Base-by-base conservation (phyloP, 441 rosid genomes). In the Eutrema salsugineum region DNA sequence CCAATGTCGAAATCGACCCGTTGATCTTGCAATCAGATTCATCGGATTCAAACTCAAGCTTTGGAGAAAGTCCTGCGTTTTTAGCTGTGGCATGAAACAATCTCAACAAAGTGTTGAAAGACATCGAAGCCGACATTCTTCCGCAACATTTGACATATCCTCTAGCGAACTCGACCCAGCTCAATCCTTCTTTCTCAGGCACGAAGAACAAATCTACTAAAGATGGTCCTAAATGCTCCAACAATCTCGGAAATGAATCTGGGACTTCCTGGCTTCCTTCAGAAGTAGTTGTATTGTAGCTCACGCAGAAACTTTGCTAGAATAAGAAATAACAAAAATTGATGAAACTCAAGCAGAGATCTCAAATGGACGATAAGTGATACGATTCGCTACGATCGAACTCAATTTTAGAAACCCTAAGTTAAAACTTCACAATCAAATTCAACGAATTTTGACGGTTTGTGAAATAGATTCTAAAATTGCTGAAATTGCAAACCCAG, bases 71-170 rank as follows among this genome's bases (percentile, higher is more conserved):
- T 8, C 92, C 96, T 0, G 86, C 79, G 55, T 78, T 85, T 61
- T 61, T 70, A 43, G 69, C 65, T 3, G 86, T 67, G 40, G 65
- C 35, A 12, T 77, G 51, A 28, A 81, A 85, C n/a, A 91, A 38
- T 70, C 91, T 87, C 81, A 94, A 73, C 85, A 92, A 57, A 11
- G 73, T 71, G 70, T 79, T 78, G 35, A 90, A 81, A 5, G 84
- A 74, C 81, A 73, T 75, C 0, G 93, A 92, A 4, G 83, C 70
- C 10, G 91, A 78, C 94, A 88, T 85, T 80, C 94, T 86, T 35
- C 94, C 96, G 44, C 99, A 90, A 48, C 90, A 92, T 69, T 80
- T 86, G 28, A 88, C 83, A 71, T 87, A 94, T 30, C 98, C 96
- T 72, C 70, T 83, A 40, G 88, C 82, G 73, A 92, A 89, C 68